Base-by-base conservation (phyloP, 108 stramenopile genomes). In the Cyclotella atomus region DNA sequence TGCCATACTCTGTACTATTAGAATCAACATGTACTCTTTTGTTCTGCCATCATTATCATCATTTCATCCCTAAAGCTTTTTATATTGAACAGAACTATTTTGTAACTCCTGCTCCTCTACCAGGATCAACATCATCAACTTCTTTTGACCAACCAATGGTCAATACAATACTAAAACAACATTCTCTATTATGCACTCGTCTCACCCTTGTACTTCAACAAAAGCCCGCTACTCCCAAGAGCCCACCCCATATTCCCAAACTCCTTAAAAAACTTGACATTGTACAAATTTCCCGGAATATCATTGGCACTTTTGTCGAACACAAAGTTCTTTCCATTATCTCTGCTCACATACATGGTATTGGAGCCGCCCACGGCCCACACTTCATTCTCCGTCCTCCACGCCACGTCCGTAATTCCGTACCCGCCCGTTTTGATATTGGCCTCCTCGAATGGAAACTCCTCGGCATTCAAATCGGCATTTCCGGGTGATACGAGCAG, bases 311-410 rank as follows among this genome's bases (percentile, higher is more conserved):
- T 91, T 68, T 89, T 91, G 59, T 96, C 95, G 64, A 96, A 98
- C 27, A 47, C 68, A 81, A 97, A 98, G 19, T 84, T 96, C 81
- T 95, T 95, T 33, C 97, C 97, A 38, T 95, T 96, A 71, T 98
- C 97, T 16, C 71, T 85, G 43, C 87, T 89, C 17, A 93, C 91
- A 77, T 87, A 98, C 88, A 98, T 95, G 60, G 93, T 95, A 63
- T 96, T 96, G 53, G 92, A 93, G 14, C 97, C 97, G 49, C 97
- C 97, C 19, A 97, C 96, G 64, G 96, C 96, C 97, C 97, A 98
- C 12, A 95, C 96, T 82, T 98, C 97, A 30, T 94, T 73, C 14
- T 86, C 85, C 55, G 83, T 81, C 66, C 92, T 85, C 94, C 95
- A 98, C n/a, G 92, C 93, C 3, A 95, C 92, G 78, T 98, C 97